Percentiles rank a stretch among this genome's conserved stretches.
These are phyloP conservation scores for Amphirosellinia nigrospora DNA, from an alignment of 495 filamentous ascomycete genomes.

Conservation along the genomic window DNA sequence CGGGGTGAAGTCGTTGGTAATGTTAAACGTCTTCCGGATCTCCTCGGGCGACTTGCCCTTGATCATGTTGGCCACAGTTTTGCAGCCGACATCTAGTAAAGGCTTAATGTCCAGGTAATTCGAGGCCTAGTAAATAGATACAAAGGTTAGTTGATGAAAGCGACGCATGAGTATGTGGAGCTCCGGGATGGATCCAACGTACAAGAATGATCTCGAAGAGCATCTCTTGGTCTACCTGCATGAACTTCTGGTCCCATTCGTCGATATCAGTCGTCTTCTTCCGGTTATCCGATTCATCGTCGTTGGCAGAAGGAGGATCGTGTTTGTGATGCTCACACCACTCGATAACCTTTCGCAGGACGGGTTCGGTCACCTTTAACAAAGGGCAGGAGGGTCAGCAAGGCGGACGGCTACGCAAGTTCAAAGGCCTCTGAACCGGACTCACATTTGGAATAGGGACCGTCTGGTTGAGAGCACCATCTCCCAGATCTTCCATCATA, in stretches of 20 bases:
- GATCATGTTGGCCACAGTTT: slow-evolving; percentile 87
- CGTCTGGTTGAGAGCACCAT: slow-evolving; percentile 64
- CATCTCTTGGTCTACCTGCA: slow-evolving; percentile 99
- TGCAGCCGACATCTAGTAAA: slow-evolving; percentile 81
- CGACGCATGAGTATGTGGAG: not conserved
- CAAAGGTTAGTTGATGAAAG: slow-evolving; percentile 22
- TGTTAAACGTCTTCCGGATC: slow-evolving; percentile 85
- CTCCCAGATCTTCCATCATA: slow-evolving; percentile 91
- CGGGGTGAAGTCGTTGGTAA: slow-evolving; percentile 84
- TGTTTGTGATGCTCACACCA: slow-evolving; percentile 95
- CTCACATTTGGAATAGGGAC: slow-evolving; percentile 91
- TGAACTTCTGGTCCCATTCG: slow-evolving; percentile 99
- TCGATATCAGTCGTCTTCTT: slow-evolving; percentile 99
- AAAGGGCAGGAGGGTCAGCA: slow-evolving; percentile 6
- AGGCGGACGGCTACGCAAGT: not conserved
- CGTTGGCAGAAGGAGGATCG: slow-evolving; percentile 75
- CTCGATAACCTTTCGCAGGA: slow-evolving; percentile 93
- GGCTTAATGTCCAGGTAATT: slow-evolving; percentile 86
- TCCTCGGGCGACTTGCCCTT: slow-evolving; percentile 84
- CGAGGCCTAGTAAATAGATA: slow-evolving; percentile 58
- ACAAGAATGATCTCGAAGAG: slow-evolving; percentile 98
- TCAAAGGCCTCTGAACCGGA: slow-evolving; percentile 21
- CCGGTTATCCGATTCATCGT: slow-evolving; percentile 91
- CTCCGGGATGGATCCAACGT: slow-evolving; percentile 43
- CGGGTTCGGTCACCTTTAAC: slow-evolving; percentile 83